phyloP scores from a whole-genome alignment of 139 green algal species.

The Yamagishiella unicocca region DNA sequence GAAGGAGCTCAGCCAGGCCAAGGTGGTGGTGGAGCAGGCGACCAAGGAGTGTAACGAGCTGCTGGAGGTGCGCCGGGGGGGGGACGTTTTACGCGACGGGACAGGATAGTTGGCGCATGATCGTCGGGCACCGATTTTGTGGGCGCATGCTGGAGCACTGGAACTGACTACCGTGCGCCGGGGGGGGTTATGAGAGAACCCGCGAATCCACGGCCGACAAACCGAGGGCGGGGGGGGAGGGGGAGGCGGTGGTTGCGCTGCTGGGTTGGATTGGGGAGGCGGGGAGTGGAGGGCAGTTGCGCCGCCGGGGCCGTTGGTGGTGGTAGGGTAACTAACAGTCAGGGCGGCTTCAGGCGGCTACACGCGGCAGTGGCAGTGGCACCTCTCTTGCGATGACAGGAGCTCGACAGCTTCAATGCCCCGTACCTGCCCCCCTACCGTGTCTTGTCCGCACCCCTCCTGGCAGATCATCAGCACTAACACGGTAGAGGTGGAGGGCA shows the following conservation, averaged over 20 bases:
- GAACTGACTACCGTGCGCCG: too few relatives aligned
- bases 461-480: slow-evolving; percentile 74
- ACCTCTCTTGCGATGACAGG: too few relatives aligned
- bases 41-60: slow-evolving; percentile 89
- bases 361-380: too few relatives aligned
- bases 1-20: slow-evolving; percentile 84
- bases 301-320: too few relatives aligned
- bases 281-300: background rate
- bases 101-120: too few relatives aligned
- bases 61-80: slow-evolving; percentile 65
- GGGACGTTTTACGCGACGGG: too few relatives aligned
- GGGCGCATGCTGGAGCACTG: too few relatives aligned
- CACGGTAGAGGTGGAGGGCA: slow-evolving; percentile 84
- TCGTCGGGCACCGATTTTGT: too few relatives aligned
- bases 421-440: slow-evolving; percentile 17
- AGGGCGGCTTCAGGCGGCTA: too few relatives aligned
- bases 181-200: background rate
- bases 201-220: too few relatives aligned
- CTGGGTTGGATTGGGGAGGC: background rate
- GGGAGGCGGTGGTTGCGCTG: too few relatives aligned
- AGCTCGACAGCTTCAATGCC: background rate
- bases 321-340: too few relatives aligned
- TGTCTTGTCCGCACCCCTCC: background rate
- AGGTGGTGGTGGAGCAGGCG: slow-evolving; percentile 84
- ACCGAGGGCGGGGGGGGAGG: background rate